Base-by-base conservation (phyloP, 768 basidiomycete genomes). In the Pholiota conissans region DNA sequence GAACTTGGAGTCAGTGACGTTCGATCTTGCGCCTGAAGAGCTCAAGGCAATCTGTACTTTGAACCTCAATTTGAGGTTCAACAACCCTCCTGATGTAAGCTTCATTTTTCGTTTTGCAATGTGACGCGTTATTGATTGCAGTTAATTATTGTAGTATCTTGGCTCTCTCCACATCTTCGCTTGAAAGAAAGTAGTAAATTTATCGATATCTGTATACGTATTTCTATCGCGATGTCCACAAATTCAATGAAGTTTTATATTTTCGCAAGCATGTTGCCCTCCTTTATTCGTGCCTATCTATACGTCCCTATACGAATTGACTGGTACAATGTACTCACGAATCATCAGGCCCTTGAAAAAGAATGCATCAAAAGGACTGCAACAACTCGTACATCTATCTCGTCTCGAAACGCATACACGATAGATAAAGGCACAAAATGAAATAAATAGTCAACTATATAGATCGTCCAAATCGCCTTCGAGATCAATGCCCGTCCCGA, bases 21-120 rank as follows among this genome's bases (percentile, higher is more conserved):
- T 76, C 62, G 71, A 84, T 61, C 77, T 93, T 45, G 71, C 79
- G 6, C 74, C 78, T n/a, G 75, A 76, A 1, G 87, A 92, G 56
- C 70, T 91, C 24, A 73, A 81, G 48, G 63, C 61, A 16, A 84
- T 93, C 64, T 82, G 76, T 61, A 68, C 71, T 3, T 73, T 93
- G 67, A 87, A 93, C 73, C 73, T 49, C 47, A 64, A 67, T 56
- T 47, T 73, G 49, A 61, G 70, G 57, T 71, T 71, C 56, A 71
- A 71, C 63, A 65, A 71, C 59, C 70, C 70, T 39, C 65, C 63
- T 35, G 66, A 69, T 40, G 69, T 71, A 27, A 24, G 67, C 40
- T 11, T 32, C 13, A 13, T 11, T 5, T 35, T 20, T 26, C 40
- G 2, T n/a, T 9, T 42, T 28, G 16, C 22, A 51, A 49, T 56